Conservation (phyloP, 306 rosid genomes). For the Alnus rubra region DNA sequence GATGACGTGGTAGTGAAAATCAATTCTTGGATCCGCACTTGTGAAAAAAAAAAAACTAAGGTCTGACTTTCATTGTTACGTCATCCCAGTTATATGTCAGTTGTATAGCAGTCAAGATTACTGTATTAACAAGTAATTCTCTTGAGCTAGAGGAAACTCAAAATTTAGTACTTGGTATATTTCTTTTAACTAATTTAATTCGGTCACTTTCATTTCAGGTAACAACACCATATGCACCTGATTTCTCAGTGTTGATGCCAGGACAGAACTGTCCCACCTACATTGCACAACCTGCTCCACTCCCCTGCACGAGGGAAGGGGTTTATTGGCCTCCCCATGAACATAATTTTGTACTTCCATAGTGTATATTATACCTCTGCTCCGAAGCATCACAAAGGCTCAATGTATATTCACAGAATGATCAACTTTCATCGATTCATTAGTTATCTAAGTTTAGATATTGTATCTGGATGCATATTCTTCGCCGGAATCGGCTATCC, state of each 20-base stretch:
- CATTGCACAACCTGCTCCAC: conserved; percentile 88
- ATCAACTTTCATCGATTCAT: conserved; percentile 5
- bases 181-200: neutral
- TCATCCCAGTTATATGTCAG: too few relatives aligned
- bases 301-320: conserved; percentile 77
- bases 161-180: neutral
- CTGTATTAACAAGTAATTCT: neutral
- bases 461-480: conserved; percentile 13
- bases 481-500: conserved; percentile 11
- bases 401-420: conserved; percentile 30
- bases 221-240: conserved; percentile 49
- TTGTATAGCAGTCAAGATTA: too few relatives aligned
- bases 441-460: conserved; percentile 8
- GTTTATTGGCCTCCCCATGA: conserved; percentile 76
- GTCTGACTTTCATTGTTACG: too few relatives aligned
- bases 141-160: neutral
- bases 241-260: conserved; percentile 88
- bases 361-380: conserved; percentile 24
- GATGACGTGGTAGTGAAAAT: too few relatives aligned
- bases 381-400: conserved; percentile 17
- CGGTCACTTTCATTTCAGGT: conserved; percentile 43
- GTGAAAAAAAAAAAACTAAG: too few relatives aligned
- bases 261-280: conserved; percentile 81
- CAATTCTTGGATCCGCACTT: too few relatives aligned
- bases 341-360: conserved; percentile 50